Conservation (phyloP, 2,329 filamentous ascomycete genomes). For the Paraphoma sp. region DNA sequence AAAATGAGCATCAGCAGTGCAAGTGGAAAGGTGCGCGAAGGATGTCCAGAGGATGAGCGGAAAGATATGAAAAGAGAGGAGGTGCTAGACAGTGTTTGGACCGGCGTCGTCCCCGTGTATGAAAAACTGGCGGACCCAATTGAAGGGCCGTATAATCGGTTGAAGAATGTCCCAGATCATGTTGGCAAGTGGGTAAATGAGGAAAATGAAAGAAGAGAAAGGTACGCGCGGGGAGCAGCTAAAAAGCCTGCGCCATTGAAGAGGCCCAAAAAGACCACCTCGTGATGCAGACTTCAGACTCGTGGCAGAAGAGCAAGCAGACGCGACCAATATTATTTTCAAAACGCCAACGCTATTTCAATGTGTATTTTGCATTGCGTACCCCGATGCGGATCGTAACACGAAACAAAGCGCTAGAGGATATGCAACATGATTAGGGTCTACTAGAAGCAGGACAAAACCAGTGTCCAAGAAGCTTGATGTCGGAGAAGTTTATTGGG, state of each 20-base stretch:
- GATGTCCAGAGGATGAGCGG: slow-evolving; percentile 67
- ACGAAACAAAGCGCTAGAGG: no score
- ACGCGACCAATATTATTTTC: no score
- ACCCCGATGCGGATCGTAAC: no score
- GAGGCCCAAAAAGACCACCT: slow-evolving; percentile 19
- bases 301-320: no score
- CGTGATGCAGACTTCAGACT: no score
- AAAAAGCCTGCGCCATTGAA: slow-evolving; percentile 30
- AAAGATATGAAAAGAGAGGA: slow-evolving; percentile 60
- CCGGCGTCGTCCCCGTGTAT: slow-evolving; percentile 70
- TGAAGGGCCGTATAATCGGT: slow-evolving; percentile 64
- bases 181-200: slow-evolving; percentile 60
- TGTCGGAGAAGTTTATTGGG: no score
- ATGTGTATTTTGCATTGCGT: no score
- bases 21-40: slow-evolving; percentile 76
- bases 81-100: slow-evolving; percentile 61
- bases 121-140: slow-evolving; percentile 69
- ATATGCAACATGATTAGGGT: no score
- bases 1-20: slow-evolving; percentile 72
- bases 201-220: slow-evolving; percentile 49
- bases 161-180: slow-evolving; percentile 67
- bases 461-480: no score
- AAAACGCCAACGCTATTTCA: no score
- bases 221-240: slow-evolving; percentile 29
- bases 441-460: no score